Conservation (phyloP, 2,329 filamentous ascomycete species). For the Lachnellula occidentalis region DNA sequence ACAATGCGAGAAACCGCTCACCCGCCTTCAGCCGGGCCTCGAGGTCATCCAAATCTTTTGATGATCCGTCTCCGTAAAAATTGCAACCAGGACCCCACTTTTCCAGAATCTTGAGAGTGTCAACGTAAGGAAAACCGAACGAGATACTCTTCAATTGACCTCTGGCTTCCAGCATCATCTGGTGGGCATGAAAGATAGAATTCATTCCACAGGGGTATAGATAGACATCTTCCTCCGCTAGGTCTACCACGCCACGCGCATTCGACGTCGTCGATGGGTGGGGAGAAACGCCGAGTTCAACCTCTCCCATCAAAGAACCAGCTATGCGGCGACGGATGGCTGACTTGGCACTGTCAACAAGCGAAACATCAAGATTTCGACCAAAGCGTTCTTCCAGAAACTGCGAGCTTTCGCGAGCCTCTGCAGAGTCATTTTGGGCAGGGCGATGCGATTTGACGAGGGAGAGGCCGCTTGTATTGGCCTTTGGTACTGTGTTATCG, state of each 20-base stretch:
- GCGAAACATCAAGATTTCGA: slow-evolving; percentile 75
- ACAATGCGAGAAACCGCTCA: slow-evolving; percentile 74
- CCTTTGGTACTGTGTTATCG: slow-evolving; percentile 33
- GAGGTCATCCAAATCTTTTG: slow-evolving; percentile 76
- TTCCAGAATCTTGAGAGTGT: slow-evolving; percentile 89
- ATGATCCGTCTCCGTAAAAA: slow-evolving; percentile 80
- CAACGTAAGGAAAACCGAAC: slow-evolving; percentile 96
- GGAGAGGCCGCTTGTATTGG: slow-evolving; percentile 6
- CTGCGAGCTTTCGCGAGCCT: slow-evolving; percentile 58
- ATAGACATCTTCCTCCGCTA: slow-evolving; percentile 83
- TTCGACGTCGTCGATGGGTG: slow-evolving; percentile 44
- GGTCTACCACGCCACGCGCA: slow-evolving; percentile 52
- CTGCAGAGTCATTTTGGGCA: slow-evolving; percentile 17
- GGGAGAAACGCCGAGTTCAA: slow-evolving; percentile 57
- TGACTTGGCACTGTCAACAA: slow-evolving; percentile 75
- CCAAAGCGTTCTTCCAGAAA: slow-evolving; percentile 95
- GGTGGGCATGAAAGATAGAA: slow-evolving; percentile 85
- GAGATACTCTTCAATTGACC: slow-evolving; percentile 71
- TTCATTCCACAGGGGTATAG: slow-evolving; percentile 91
- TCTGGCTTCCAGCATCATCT: slow-evolving; percentile 60
- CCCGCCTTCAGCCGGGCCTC: slow-evolving; percentile 65
- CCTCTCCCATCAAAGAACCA: slow-evolving; percentile 70
- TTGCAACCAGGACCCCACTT: slow-evolving; percentile 88
- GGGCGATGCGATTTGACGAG: not conserved
- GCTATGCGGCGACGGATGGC: slow-evolving; percentile 86